Conservation (phyloP, 495 filamentous ascomycete species). For the Aspergillus conjunctus region DNA sequence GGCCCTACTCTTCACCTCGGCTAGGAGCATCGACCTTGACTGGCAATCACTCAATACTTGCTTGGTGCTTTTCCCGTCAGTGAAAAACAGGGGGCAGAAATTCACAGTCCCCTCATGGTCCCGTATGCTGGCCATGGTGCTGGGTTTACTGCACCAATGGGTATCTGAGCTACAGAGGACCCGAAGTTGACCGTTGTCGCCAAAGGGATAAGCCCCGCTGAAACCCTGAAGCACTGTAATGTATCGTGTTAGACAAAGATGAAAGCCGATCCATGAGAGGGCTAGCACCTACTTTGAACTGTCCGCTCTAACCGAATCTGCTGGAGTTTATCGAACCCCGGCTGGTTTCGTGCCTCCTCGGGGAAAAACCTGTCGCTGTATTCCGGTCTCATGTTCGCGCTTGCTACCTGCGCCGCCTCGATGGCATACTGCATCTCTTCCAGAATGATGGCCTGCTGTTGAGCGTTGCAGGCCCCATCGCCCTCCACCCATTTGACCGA, state of each 20-base stretch:
- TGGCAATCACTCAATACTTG: neutral
- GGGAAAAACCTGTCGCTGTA: neutral
- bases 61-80: neutral
- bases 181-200: too few species aligned
- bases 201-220: too few species aligned
- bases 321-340: neutral
- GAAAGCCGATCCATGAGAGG: neutral
- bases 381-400: neutral
- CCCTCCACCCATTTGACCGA: too few species aligned
- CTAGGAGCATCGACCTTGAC: neutral
- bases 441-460: neutral
- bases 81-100: neutral
- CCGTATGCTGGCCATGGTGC: neutral
- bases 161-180: too few species aligned
- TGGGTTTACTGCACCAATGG: neutral
- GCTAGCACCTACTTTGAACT: neutral
- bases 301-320: neutral
- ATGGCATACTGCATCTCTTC: neutral
- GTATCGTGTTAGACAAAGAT: too few species aligned
- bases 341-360: neutral
- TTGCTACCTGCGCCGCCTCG: neutral
- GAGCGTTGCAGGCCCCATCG: too few species aligned
- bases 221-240: too few species aligned
- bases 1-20: too few species aligned
- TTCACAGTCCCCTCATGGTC: neutral